phyloP scores from a whole-genome alignment of 2,329 filamentous ascomycete species.

The Alternaria consortialis region DNA sequence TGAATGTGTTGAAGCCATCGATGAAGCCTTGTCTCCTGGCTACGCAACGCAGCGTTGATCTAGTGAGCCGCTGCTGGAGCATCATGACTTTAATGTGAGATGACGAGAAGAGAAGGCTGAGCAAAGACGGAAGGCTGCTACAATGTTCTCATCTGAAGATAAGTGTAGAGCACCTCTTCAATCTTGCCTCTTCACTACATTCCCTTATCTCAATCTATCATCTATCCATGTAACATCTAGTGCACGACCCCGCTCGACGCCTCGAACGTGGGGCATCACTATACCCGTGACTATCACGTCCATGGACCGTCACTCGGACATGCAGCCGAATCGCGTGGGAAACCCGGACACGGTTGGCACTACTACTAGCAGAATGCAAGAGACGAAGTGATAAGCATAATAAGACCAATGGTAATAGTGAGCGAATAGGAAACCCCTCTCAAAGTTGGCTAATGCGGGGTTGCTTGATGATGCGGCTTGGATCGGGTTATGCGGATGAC shows the following conservation, averaged over 20 bases:
- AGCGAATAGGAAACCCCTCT: slow-evolving; percentile 4
- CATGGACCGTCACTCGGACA: slow-evolving; percentile 27
- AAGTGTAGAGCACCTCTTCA: not conserved
- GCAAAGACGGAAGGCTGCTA: not conserved
- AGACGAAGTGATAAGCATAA: slow-evolving; percentile 19
- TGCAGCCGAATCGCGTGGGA: slow-evolving; percentile 29
- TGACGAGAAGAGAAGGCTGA: not conserved
- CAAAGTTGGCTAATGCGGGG: slow-evolving; percentile 22
- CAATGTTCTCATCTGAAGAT: not conserved
- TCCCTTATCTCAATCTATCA: slow-evolving; percentile 31
- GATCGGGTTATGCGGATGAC: slow-evolving; percentile 19
- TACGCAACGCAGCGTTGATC: slow-evolving; percentile 6
- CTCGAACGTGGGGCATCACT: slow-evolving; percentile 25
- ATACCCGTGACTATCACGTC: slow-evolving; percentile 33
- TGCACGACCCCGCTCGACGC: slow-evolving; percentile 33
- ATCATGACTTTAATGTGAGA: slow-evolving; percentile 8
- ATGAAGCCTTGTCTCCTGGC: slow-evolving; percentile 1
- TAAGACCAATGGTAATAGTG: slow-evolving; percentile 6
- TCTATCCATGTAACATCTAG: slow-evolving; percentile 17
- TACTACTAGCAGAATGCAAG: slow-evolving; percentile 6
- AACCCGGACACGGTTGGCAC: slow-evolving; percentile 3
- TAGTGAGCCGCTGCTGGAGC: slow-evolving; percentile 18
- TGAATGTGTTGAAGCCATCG: slow-evolving; percentile 12
- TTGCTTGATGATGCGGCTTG: slow-evolving; percentile 17
- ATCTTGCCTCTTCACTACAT: slow-evolving; percentile 4